These are phyloP conservation scores for Aspergillus saccharolyticus DNA, from an alignment of 495 filamentous ascomycete species.

Conservation along the genomic window DNA sequence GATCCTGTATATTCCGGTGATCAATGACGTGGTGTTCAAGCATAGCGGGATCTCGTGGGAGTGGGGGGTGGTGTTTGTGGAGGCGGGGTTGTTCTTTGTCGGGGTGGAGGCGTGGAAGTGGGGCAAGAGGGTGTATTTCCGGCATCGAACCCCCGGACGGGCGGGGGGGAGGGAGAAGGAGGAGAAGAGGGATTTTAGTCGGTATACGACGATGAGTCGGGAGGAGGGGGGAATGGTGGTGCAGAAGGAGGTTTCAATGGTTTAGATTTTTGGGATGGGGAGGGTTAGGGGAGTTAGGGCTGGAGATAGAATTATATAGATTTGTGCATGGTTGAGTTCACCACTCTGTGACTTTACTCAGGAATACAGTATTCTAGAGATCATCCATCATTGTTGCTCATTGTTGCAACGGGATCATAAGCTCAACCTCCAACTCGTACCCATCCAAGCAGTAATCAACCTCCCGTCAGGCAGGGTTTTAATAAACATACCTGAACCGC, in stretches of 20 bases:
- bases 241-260: not conserved
- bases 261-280: not conserved
- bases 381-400: too few relatives aligned
- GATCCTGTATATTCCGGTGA: conserved; percentile 64
- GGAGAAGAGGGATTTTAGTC: conserved; percentile 28
- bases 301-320: too few relatives aligned
- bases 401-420: too few relatives aligned
- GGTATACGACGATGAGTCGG: conserved; percentile 36
- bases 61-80: conserved; percentile 60
- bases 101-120: conserved; percentile 67
- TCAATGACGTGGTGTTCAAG: conserved; percentile 66
- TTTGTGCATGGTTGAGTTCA: too few relatives aligned
- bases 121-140: conserved; percentile 53
- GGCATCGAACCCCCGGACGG: too few relatives aligned
- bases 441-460: too few relatives aligned
- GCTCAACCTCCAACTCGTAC: too few relatives aligned
- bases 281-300: too few relatives aligned
- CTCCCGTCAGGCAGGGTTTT: not conserved
- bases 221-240: not conserved
- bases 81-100: conserved; percentile 55
- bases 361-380: too few relatives aligned
- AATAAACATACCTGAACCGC: conserved; percentile 11
- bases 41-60: conserved; percentile 69
- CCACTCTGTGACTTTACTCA: too few relatives aligned
- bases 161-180: not conserved